A percentile compares a stretch with the other conserved stretches of the same genome.
phyloP scores from a whole-genome alignment of 306 rosid species.

The Vicia villosa region DNA sequence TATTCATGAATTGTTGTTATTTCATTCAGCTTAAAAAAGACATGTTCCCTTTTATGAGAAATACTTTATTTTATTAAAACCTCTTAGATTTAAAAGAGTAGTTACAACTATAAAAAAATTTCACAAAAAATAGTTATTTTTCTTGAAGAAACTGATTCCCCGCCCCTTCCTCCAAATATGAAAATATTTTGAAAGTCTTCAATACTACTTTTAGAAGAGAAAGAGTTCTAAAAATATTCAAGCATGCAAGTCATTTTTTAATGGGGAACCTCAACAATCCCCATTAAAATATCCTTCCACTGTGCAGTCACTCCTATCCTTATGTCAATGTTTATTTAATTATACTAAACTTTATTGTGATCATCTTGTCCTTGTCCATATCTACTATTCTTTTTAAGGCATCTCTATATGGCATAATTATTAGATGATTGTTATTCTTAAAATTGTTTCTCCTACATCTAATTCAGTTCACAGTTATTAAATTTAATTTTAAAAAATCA shows the following conservation, averaged over 20 bases:
- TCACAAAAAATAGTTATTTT: no score
- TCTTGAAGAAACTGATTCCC: background rate
- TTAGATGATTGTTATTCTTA: background rate
- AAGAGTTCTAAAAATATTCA: background rate
- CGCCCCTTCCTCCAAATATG: background rate
- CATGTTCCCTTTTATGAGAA: no score
- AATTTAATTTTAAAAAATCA: background rate
- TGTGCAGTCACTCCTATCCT: conserved; percentile 16
- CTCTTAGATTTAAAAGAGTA: no score
- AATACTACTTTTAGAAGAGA: background rate
- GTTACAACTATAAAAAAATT: no score
- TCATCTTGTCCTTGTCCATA: conserved; percentile 55
- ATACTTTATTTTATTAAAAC: no score
- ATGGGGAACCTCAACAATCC: background rate
- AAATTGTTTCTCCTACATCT: background rate
- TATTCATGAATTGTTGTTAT: background rate
- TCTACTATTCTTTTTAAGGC: conserved; percentile 45
- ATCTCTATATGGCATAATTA: conserved; percentile 60
- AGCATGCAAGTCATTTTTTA: background rate
- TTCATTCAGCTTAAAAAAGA: background rate
- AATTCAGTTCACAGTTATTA: background rate
- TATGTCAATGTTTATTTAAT: conserved; percentile 35
- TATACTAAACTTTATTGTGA: conserved; percentile 30
- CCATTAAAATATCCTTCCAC: conserved; percentile 9
- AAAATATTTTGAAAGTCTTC: background rate